phyloP scores from a whole-genome alignment of 495 filamentous ascomycete genomes.

The Bathelium albidoporum region DNA sequence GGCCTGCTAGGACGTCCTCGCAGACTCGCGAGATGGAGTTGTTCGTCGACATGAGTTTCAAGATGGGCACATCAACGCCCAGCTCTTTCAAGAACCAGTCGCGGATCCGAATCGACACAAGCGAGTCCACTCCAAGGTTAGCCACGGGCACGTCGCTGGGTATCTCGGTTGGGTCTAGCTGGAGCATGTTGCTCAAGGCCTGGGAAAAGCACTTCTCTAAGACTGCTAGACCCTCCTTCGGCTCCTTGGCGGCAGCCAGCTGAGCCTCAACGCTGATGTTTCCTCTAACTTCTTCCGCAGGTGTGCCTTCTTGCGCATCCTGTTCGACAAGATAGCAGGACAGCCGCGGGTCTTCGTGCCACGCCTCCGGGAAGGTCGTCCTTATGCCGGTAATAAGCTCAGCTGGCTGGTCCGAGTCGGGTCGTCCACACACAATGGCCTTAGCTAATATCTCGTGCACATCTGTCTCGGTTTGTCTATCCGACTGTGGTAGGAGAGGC shows the following conservation, averaged over 20 bases:
- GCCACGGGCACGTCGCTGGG: neutral
- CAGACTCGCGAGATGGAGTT: neutral
- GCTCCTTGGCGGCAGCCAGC: neutral
- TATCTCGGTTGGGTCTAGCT: neutral
- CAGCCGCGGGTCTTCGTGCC: neutral
- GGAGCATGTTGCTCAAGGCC: neutral
- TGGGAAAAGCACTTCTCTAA: neutral
- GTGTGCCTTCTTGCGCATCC: neutral
- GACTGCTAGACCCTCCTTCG: neutral
- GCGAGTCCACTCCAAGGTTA: constrained; percentile 1
- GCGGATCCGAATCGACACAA: neutral
- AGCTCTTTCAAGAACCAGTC: neutral
- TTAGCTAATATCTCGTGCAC: neutral
- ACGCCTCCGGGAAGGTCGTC: neutral
- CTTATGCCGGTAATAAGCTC: neutral
- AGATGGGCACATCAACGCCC: neutral
- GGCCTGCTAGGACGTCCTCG: neutral
- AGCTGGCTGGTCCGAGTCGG: neutral
- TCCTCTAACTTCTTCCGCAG: neutral
- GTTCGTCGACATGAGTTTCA: neutral
- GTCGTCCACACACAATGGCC: neutral
- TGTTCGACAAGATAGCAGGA: neutral
- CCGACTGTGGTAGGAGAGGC: neutral
- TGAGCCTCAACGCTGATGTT: too few relatives aligned
- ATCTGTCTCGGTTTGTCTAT: neutral